These are phyloP conservation scores for Hortiboletus campestris DNA, from an alignment of 768 basidiomycete genomes.

Conservation along the genomic window DNA sequence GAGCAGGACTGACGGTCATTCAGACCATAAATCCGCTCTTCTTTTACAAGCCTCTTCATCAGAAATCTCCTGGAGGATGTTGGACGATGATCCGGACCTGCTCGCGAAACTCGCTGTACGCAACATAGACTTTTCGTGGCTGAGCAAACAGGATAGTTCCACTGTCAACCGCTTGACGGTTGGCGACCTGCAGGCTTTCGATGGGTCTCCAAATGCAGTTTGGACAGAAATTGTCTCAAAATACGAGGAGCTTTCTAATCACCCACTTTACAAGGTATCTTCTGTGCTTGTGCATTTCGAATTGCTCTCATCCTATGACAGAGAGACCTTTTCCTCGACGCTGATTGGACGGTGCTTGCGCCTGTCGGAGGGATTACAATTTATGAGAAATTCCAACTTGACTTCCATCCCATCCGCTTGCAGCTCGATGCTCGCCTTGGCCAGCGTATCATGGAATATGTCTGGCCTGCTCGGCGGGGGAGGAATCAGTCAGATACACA, in stretches of 20 bases:
- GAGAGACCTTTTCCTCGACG: slow-evolving; percentile 71
- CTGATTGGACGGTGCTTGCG: slow-evolving; percentile 80
- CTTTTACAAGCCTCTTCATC: slow-evolving; percentile 78
- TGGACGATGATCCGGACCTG: slow-evolving; percentile 67
- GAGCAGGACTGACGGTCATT: slow-evolving; percentile 62
- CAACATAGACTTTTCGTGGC: slow-evolving; percentile 76
- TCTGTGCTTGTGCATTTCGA: not conserved
- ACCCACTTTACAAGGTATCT: slow-evolving; percentile 67
- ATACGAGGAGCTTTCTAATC: slow-evolving; percentile 64
- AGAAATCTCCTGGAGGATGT: slow-evolving; percentile 91
- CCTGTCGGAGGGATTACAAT: slow-evolving; percentile 94
- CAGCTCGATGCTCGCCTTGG: slow-evolving; percentile 86
- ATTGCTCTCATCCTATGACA: slow-evolving; percentile 28
- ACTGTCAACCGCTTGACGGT: slow-evolving; percentile 75
- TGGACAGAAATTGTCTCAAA: slow-evolving; percentile 90
- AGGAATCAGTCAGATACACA: slow-evolving; percentile 15
- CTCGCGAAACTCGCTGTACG: slow-evolving; percentile 85
- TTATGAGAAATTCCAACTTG: slow-evolving; percentile 76
- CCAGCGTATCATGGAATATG: slow-evolving; percentile 79
- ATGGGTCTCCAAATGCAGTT: slow-evolving; percentile 75
- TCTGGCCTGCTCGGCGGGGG: slow-evolving; percentile 68
- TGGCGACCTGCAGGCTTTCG: slow-evolving; percentile 79
- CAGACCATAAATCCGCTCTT: slow-evolving; percentile 77
- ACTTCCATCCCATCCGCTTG: slow-evolving; percentile 81
- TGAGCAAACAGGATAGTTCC: slow-evolving; percentile 85